Evolutionary conservation across 1,139 yeast species (phyloP).

Genomic region (Geotrichum europaeum): DNA sequence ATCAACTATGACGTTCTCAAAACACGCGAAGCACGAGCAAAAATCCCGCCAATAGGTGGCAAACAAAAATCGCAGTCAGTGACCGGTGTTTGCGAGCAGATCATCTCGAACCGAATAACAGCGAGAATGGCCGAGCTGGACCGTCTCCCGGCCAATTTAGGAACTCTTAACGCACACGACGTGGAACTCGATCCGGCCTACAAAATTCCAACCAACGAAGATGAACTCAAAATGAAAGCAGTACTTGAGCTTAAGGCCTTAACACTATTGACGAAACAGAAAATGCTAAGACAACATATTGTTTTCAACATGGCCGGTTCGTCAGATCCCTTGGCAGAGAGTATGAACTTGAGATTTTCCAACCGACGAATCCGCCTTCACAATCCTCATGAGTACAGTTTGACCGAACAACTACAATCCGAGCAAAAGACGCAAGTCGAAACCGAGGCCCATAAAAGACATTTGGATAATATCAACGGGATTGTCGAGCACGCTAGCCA

Average conservation of each 20-base stretch:
- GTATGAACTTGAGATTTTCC: conserved; percentile 34
- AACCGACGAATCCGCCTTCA: conserved; percentile 54
- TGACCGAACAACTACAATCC: conserved; percentile 56
- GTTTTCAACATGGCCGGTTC: conserved; percentile 53
- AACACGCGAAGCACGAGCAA: conserved; percentile 32
- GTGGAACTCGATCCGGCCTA: conserved; percentile 40
- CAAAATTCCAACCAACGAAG: conserved; percentile 41
- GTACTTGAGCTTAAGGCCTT: conserved; percentile 79
- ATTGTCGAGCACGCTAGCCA: conserved; percentile 38
- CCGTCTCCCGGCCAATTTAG: conserved; percentile 66
- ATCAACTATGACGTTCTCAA: conserved; percentile 30
- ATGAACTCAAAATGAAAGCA: conserved; percentile 50
- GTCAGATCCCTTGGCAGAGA: conserved; percentile 31
- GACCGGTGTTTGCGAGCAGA: conserved; percentile 33
- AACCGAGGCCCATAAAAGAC: conserved; percentile 35
- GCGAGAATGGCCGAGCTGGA: conserved; percentile 72
- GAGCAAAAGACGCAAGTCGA: conserved; percentile 52
- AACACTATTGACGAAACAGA: conserved; percentile 75
- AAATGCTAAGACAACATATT: conserved; percentile 70
- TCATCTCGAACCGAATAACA: conserved; percentile 44
- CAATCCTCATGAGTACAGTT: conserved; percentile 53
- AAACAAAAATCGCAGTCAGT: conserved; percentile 20
- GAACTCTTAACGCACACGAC: conserved; percentile 48
- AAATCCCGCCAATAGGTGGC: conserved; percentile 27
- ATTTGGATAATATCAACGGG: conserved; percentile 34